Percentiles rank a stretch among this genome's conserved stretches.
Conservation (phyloP, 441 rosid species). For the Bruguiera hainesii region DNA sequence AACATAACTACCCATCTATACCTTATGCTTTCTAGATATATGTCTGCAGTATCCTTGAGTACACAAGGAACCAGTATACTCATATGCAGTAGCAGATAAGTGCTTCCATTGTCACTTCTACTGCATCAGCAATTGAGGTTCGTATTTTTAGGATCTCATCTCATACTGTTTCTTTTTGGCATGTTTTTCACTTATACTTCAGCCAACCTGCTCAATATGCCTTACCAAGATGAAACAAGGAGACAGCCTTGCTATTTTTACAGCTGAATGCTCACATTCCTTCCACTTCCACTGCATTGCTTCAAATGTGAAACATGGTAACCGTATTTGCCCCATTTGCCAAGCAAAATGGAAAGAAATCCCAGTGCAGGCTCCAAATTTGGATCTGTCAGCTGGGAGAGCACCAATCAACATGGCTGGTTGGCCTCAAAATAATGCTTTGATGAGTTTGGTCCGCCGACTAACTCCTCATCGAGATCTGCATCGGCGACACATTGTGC, state of each 20-base stretch:
- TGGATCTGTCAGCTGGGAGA: slow-evolving; percentile 42
- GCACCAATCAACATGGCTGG: slow-evolving; percentile 32
- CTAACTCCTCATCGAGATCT: slow-evolving; percentile 50
- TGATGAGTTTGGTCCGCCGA: slow-evolving; percentile 48
- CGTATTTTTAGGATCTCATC: background rate
- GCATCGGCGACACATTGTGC: slow-evolving; percentile 50
- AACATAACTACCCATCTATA: too few relatives aligned
- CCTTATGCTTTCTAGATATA: background rate
- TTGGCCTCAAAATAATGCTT: slow-evolving; percentile 59
- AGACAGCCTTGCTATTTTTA: slow-evolving; percentile 82
- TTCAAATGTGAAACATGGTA: slow-evolving; percentile 84
- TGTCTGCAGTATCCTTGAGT: background rate
- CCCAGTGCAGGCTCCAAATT: slow-evolving; percentile 68
- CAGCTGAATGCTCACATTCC: slow-evolving; percentile 91
- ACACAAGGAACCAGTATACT: background rate
- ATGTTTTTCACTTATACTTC: slow-evolving; percentile 19
- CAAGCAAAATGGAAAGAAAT: slow-evolving; percentile 87
- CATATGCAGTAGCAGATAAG: background rate
- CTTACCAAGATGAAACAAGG: slow-evolving; percentile 84
- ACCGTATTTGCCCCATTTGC: slow-evolving; percentile 88
- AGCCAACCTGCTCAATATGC: slow-evolving; percentile 87
- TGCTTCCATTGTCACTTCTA: background rate
- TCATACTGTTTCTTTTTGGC: background rate
- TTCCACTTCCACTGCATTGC: slow-evolving; percentile 94
- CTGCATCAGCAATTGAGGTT: too few relatives aligned